phyloP scores from a whole-genome alignment of 2,329 filamentous ascomycete genomes.

The Colletotrichum scovillei region DNA sequence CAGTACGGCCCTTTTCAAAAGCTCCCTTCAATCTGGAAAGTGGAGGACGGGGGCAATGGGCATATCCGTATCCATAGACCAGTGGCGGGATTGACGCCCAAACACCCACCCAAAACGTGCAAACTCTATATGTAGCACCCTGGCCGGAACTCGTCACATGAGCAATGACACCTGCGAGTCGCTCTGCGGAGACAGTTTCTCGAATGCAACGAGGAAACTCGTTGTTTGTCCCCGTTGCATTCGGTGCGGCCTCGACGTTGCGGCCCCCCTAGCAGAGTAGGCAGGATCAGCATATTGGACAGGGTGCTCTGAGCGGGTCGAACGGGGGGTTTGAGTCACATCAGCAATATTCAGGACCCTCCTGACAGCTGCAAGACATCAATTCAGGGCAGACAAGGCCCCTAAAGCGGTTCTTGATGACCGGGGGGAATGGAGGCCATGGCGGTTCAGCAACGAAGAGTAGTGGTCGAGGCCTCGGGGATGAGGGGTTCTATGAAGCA shows the following conservation, averaged over 20 bases:
- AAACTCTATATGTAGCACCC: neutral
- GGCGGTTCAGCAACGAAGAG: neutral
- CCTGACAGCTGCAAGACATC: conserved; percentile 34
- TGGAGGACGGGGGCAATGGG: neutral
- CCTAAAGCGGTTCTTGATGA: neutral
- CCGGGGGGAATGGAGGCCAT: conserved; percentile 10
- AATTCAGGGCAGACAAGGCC: conserved; percentile 2
- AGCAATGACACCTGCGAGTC: conserved; percentile 24
- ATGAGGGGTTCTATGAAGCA: neutral
- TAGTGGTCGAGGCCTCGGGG: conserved; percentile 3
- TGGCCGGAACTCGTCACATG: conserved; percentile 28
- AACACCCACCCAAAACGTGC: neutral
- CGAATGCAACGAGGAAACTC: neutral
- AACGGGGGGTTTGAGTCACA: conserved; percentile 19
- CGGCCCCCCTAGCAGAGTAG: conserved; percentile 2
- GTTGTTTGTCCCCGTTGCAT: conserved; percentile 8
- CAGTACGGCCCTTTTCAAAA: neutral
- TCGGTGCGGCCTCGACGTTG: conserved; percentile 1
- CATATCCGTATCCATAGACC: neutral
- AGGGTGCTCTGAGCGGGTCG: conserved; percentile 19
- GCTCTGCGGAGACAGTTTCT: neutral
- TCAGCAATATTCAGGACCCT: conserved; percentile 17
- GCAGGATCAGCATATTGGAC: conserved; percentile 23
- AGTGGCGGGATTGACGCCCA: conserved; percentile 5
- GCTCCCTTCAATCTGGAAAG: neutral